These are phyloP conservation scores for Chlorella sp. DNA, from an alignment of 139 green algal genomes.

Conservation along the genomic window DNA sequence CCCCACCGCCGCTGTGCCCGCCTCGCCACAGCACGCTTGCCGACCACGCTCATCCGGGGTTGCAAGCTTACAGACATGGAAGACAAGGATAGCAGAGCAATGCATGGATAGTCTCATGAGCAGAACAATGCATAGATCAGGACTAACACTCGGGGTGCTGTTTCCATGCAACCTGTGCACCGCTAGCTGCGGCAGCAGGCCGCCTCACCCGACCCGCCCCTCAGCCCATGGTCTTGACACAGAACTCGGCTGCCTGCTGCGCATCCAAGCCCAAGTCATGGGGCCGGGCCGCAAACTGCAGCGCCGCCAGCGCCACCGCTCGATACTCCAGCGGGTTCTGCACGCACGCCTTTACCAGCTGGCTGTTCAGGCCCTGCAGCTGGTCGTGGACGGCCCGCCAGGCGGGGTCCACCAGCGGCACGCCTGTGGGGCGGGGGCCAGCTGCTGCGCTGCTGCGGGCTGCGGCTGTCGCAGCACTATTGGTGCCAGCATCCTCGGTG, in stretches of 20 bases:
- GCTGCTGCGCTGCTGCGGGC: not conserved
- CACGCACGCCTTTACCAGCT: constrained; percentile 60
- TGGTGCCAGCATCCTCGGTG: not conserved
- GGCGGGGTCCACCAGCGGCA: constrained; percentile 43
- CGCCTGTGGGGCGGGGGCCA: not conserved
- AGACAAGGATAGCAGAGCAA: no score
- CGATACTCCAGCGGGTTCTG: constrained; percentile 77
- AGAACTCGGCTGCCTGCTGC: constrained; percentile 63
- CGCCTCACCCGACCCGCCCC: no score
- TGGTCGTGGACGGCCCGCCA: constrained; percentile 50
- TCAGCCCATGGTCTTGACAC: constrained; percentile 60
- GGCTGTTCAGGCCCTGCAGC: constrained; percentile 46
- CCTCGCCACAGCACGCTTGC: no score
- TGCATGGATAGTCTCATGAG: no score
- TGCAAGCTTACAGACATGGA: no score
- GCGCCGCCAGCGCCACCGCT: constrained; percentile 52
- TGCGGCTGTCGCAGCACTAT: not conserved
- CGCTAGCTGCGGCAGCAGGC: no score
- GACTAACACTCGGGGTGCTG: no score
- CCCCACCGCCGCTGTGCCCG: no score
- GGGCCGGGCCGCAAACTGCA: constrained; percentile 64
- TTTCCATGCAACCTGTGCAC: not conserved
- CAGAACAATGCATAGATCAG: no score
- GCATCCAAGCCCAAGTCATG: constrained; percentile 66
- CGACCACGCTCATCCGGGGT: no score